Evolutionary conservation across 2,329 filamentous ascomycete genomes (phyloP), one percentile per base, ranked within the genome.

Genomic region (Alternaria triticimaculans): DNA sequence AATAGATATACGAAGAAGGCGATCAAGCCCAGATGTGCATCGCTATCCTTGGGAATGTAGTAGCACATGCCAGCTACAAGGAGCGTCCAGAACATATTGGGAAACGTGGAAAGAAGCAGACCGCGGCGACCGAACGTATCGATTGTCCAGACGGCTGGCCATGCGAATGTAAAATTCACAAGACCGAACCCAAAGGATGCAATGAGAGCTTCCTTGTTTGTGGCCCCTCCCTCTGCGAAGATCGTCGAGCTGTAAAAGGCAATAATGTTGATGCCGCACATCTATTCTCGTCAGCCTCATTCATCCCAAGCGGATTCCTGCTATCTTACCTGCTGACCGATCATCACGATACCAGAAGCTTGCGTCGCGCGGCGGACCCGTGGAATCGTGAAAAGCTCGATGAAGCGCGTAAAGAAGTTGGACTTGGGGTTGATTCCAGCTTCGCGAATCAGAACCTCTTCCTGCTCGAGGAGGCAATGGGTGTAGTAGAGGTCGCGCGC

Each of bases 331-430:
- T 90, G 88, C 70, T 90, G 87, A 0, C 81, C 82, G 68, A 89
- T 89, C 93, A 96, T 96, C 69, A 95, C 92, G 1, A 89, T 88
- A 67, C 89, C 92, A 1, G 92, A 91, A 6, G 92, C 93, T 28
- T 92, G 84, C 4, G 89, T 94, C 3, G 93, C 93, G 44, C 90
- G 86, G 14, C 90, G 87, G 11, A 92, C 83, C 50, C 91, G 87
- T 2, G 90, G 89, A 60, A 93, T 86, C 11, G 88, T 91, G 72
- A 93, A 91, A 0, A 87, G 76, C 74, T 92, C 87, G 41, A 85
- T 41, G 65, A 82, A 81, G 43, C 81, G 77, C 1, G 73, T 81
- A 66, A 82, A 78, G 59, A 82, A 75, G 63, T 80, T 82, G n/a
- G 62, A 63, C 56, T 77, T 77, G 9, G 73, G 69, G 49, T 75